These are phyloP conservation scores for Zymoseptoria passerinii DNA, from an alignment of 2,329 filamentous ascomycete genomes.

Conservation along the genomic window DNA sequence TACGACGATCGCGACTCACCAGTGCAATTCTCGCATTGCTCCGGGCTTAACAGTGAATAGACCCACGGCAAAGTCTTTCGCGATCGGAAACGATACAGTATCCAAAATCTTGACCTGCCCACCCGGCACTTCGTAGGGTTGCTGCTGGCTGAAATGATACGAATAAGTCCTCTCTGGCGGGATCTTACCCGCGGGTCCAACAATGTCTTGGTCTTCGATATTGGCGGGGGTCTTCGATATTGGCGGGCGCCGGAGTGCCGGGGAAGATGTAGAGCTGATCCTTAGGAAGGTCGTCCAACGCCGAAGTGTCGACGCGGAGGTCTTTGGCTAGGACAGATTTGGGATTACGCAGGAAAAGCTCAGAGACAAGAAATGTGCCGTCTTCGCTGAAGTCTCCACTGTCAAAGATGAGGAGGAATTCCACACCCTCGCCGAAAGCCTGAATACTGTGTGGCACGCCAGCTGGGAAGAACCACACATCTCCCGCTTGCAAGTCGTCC, in stretches of 20 bases:
- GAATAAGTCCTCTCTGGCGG: slow-evolving; percentile 28
- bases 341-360: slow-evolving; percentile 25
- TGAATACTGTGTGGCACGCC: slow-evolving; percentile 27
- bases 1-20: slow-evolving; percentile 27
- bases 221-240: slow-evolving; percentile 30
- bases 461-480: slow-evolving; percentile 52
- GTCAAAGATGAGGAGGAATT: slow-evolving; percentile 56
- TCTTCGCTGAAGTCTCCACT: slow-evolving; percentile 52
- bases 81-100: slow-evolving; percentile 49
- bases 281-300: slow-evolving; percentile 32
- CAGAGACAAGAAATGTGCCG: slow-evolving; percentile 49
- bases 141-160: slow-evolving; percentile 41
- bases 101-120: slow-evolving; percentile 54
- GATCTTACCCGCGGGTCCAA: slow-evolving; percentile 9
- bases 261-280: slow-evolving; percentile 38
- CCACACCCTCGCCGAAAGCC: slow-evolving; percentile 44
- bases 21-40: slow-evolving; percentile 58
- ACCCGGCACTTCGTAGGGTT: slow-evolving; percentile 45
- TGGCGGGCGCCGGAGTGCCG: slow-evolving; percentile 21
- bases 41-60: slow-evolving; percentile 52
- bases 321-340: slow-evolving; percentile 37
- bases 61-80: slow-evolving; percentile 47
- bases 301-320: slow-evolving; percentile 31
- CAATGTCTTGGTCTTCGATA: slow-evolving; percentile 18
- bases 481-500: slow-evolving; percentile 34